Percentiles rank a stretch among this genome's conserved stretches.
Evolutionary conservation across 768 basidiomycete species (phyloP).

Genomic region (Dentipellis sp.): DNA sequence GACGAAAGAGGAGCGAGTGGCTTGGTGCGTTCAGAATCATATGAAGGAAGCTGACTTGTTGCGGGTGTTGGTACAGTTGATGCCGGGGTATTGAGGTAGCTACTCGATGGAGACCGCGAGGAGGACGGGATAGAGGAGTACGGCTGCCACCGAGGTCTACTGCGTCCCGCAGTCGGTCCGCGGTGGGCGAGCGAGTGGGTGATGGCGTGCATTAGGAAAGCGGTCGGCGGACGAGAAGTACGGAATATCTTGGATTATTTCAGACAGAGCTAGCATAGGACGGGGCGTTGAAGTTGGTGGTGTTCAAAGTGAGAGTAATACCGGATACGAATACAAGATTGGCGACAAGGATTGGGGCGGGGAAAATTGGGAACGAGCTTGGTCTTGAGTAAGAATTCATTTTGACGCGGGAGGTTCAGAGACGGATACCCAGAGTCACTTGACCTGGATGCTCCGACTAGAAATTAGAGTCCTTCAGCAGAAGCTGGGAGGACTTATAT

Average conservation of each 20-base stretch:
- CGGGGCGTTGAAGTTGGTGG: slow-evolving; percentile 4
- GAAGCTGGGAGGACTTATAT: slow-evolving; percentile 12
- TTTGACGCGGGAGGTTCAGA: slow-evolving; percentile 18
- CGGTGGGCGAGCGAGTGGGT: slow-evolving; percentile 57
- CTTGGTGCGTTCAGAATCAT: slow-evolving; percentile 24
- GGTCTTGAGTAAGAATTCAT: slow-evolving; percentile 30
- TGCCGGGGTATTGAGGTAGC: slow-evolving; percentile 18
- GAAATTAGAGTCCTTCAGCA: slow-evolving; percentile 18
- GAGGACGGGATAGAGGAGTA: slow-evolving; percentile 37
- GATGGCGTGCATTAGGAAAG: slow-evolving; percentile 24
- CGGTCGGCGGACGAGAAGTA: not conserved
- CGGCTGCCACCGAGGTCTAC: slow-evolving; percentile 75
- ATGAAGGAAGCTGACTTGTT: slow-evolving; percentile 14
- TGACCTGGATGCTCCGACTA: slow-evolving; percentile 35
- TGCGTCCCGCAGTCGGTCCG: slow-evolving; percentile 54
- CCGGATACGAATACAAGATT: not conserved
- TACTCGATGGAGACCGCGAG: slow-evolving; percentile 28
- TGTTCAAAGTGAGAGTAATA: not conserved
- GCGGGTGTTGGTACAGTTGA: slow-evolving; percentile 16
- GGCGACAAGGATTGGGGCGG: slow-evolving; percentile 11
- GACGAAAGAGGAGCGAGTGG: slow-evolving; percentile 12
- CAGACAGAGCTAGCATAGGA: slow-evolving; percentile 8
- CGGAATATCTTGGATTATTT: slow-evolving; percentile 5
- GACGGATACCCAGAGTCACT: slow-evolving; percentile 27
- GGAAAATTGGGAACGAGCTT: slow-evolving; percentile 16